A percentile compares a stretch with the other conserved stretches of the same genome.
Conservation (phyloP, 345 rosid species). For the Cardiospermum halicacabum region DNA sequence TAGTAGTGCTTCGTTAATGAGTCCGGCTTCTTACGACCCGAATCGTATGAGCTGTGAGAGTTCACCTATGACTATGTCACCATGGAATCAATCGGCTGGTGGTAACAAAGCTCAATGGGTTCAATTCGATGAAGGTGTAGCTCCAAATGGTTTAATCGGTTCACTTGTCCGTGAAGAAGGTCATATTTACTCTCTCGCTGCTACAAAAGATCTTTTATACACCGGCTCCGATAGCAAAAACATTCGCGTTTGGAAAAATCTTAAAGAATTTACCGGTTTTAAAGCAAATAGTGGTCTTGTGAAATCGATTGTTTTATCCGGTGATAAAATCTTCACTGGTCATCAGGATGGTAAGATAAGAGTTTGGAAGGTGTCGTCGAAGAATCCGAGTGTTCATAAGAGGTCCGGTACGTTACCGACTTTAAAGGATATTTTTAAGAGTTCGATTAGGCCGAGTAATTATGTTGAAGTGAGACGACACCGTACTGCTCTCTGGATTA, state of each 20-base stretch:
- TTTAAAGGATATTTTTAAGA: conserved; percentile 75
- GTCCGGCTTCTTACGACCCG: conserved; percentile 43
- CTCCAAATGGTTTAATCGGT: conserved; percentile 68
- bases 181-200: conserved; percentile 87
- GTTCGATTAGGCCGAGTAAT: conserved; percentile 81
- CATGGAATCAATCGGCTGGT: conserved; percentile 78
- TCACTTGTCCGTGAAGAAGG: conserved; percentile 93
- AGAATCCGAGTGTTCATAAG: conserved; percentile 60
- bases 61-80: conserved; percentile 94
- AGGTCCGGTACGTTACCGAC: conserved; percentile 80
- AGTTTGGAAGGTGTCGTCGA: conserved; percentile 75
- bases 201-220: conserved; percentile 75
- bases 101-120: conserved; percentile 44
- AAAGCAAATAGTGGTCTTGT: conserved; percentile 93
- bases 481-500: conserved; percentile 82
- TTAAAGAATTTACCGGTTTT: conserved; percentile 80
- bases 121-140: conserved; percentile 37
- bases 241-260: conserved; percentile 93
- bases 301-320: conserved; percentile 74
- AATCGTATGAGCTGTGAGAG: conserved; percentile 76
- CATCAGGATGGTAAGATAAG: conserved; percentile 96
- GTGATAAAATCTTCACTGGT: conserved; percentile 82
- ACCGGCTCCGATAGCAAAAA: conserved; percentile 97
- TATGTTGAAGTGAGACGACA: conserved; percentile 68
- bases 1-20: conserved; percentile 66